These are phyloP conservation scores for Metschnikowia continentalis DNA, from an alignment of 805 yeast genomes.

Conservation along the genomic window DNA sequence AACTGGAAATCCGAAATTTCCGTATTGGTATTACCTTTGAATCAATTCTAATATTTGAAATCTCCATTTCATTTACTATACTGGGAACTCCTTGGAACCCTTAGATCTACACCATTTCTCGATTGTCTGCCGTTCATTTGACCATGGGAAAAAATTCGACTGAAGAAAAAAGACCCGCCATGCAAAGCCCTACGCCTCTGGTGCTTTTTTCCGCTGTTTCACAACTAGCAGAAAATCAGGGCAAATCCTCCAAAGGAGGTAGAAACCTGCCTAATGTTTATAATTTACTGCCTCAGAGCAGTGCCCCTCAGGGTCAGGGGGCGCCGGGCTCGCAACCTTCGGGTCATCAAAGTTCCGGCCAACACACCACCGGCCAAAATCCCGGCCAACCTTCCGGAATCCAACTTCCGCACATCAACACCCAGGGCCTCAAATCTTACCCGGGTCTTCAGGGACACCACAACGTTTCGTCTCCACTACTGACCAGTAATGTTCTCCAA, in stretches of 20 bases:
- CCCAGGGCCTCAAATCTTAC: too few relatives aligned
- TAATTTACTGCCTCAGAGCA: slow-evolving; percentile 3
- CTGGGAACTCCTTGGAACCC: too few relatives aligned
- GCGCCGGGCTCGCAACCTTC: too few relatives aligned
- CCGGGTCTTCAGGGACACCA: neutral
- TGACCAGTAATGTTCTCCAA: neutral
- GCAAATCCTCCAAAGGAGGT: neutral
- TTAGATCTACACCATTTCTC: neutral
- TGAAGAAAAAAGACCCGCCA: neutral
- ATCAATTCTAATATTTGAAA: too few relatives aligned
- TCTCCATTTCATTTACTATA: too few relatives aligned
- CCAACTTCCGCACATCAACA: too few relatives aligned
- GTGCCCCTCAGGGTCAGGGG: neutral
- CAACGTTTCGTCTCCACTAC: neutral
- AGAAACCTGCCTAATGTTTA: neutral
- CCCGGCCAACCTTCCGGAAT: too few relatives aligned
- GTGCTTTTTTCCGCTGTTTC: neutral
- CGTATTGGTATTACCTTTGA: too few relatives aligned
- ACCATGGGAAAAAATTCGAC: neutral
- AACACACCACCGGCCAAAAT: too few relatives aligned
- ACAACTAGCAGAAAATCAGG: neutral
- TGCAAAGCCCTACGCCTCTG: slow-evolving; percentile 3
- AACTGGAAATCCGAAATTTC: too few relatives aligned
- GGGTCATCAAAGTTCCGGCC: too few relatives aligned
- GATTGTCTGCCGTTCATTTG: too few relatives aligned